Evolutionary conservation across 1,284 basidiomycete species (phyloP), one percentile per base, ranked within the genome.

Genomic region (Rhodotorula sp.): DNA sequence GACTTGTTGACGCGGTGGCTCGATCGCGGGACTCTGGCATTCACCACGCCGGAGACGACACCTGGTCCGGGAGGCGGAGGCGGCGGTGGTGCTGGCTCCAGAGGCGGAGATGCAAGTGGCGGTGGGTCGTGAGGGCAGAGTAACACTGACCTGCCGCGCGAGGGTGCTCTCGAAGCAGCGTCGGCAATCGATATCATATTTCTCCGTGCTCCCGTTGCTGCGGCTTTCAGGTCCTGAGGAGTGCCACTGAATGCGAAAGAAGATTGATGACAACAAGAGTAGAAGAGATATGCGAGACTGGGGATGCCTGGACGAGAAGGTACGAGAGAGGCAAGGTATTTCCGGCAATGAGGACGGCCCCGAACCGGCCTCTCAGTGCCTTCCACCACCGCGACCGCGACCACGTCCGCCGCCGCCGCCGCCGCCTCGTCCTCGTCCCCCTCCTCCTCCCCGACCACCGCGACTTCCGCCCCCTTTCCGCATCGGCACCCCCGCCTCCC

Each of bases 401-500:
- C 60, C 49, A 15, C 60, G 48, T 15, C 60, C 58, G 0, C 60
- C 24, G 3, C 49, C 60, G 7, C 60, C 30, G 3, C 49, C 49
- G 15, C 61, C 61, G 1, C 60, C 49, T 1, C 61, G 8, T 18
- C 60, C n/a, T 29, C 59, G 29, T 8, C 61, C 54, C 2, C 62
- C 54, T 4, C 42, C 12, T 6, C 62, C 62, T 17, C 62, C 18
- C 33, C 53, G 17, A 5, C 45, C 57, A 24, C 37, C 42, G 4
- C 49, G 24, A 12, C 60, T 33, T 1, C 59, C 30, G 12, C 60
- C 48, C 2, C 56, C 53, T 3, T 66, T 55, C 46, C 45, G 37
- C 14, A 51, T 80, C 70, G 87, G 90, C 86, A 91, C 86, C 15
- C 89, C 91, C 62, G 89, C 91, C 80, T 93, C 90, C 15, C 91